Evolutionary conservation across 306 rosid genomes (phyloP).

Genomic region (Acacia confusa): DNA sequence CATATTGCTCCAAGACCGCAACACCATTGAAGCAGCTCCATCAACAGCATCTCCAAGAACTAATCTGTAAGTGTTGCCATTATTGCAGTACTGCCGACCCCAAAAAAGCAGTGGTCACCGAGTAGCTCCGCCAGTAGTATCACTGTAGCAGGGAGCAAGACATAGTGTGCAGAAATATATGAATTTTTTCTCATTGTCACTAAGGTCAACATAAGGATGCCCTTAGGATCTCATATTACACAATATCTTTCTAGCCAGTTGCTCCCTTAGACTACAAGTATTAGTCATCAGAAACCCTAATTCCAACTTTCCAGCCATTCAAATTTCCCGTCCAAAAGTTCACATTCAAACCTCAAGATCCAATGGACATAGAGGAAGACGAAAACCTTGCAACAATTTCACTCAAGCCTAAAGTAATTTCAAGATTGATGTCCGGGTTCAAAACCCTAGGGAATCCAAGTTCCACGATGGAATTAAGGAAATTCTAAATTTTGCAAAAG

Average conservation of each 20-base stretch:
- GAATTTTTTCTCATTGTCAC: slow-evolving; percentile 71
- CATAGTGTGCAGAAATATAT: slow-evolving; percentile 84
- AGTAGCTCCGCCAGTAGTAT: too few relatives aligned
- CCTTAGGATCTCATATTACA: slow-evolving; percentile 77
- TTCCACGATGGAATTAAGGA: slow-evolving; percentile 20
- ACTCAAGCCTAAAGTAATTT: slow-evolving; percentile 17
- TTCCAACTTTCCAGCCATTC: slow-evolving; percentile 66
- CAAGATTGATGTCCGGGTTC: slow-evolving; percentile 17
- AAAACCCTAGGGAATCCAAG: slow-evolving; percentile 38
- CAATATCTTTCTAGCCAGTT: slow-evolving; percentile 66
- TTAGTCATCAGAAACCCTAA: slow-evolving; percentile 49
- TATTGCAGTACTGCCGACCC: too few relatives aligned
- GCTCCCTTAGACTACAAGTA: slow-evolving; percentile 54
- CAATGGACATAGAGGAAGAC: background rate
- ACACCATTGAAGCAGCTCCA: too few relatives aligned
- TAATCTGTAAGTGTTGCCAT: too few relatives aligned
- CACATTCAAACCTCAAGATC: slow-evolving; percentile 31
- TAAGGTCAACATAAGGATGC: slow-evolving; percentile 80
- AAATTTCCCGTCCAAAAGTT: slow-evolving; percentile 34
- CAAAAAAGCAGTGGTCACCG: too few relatives aligned
- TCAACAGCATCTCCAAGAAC: too few relatives aligned
- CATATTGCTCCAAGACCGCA: too few relatives aligned
- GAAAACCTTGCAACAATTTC: slow-evolving; percentile 16
- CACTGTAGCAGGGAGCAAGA: slow-evolving; percentile 77
- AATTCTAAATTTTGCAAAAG: slow-evolving; percentile 19